phyloP scores from a whole-genome alignment of 805 yeast genomes.

The Soucietia sequanensis region DNA sequence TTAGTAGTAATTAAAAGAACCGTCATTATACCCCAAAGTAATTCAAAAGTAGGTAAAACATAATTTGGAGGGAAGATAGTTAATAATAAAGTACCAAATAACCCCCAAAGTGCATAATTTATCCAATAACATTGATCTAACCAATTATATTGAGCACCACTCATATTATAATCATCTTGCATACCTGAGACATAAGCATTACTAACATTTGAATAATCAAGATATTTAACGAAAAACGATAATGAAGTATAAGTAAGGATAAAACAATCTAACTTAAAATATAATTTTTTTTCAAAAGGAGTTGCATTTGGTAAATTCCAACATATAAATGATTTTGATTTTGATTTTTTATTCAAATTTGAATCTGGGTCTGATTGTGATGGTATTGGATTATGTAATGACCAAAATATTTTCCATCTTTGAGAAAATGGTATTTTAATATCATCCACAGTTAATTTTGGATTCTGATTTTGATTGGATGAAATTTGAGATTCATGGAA shows the following conservation, averaged over 20 bases:
- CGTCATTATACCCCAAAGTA: slow-evolving; percentile 23
- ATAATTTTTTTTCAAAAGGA: neutral
- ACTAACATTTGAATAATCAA: neutral
- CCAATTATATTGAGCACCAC: slow-evolving; percentile 26
- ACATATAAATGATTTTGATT: neutral
- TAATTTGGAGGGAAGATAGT: slow-evolving; percentile 7
- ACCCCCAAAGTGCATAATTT: slow-evolving; percentile 12
- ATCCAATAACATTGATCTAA: slow-evolving; percentile 18
- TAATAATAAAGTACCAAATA: slow-evolving; percentile 6
- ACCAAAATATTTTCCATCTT: neutral
- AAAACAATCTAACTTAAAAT: neutral
- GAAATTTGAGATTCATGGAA: no score
- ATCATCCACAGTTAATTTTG: neutral
- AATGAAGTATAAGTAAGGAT: neutral
- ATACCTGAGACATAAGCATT: slow-evolving; percentile 35
- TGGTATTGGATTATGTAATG: neutral
- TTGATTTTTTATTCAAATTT: no score
- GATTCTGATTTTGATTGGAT: no score
- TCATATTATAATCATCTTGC: slow-evolving; percentile 25
- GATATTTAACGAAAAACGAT: neutral
- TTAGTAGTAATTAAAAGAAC: slow-evolving; percentile 4
- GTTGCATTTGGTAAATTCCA: neutral
- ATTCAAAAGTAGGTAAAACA: slow-evolving; percentile 16
- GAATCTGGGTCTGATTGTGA: no score
- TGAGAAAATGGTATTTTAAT: neutral